Percentiles rank a stretch among this genome's conserved stretches.
phyloP scores from a whole-genome alignment of 2,329 filamentous ascomycete genomes.

The Fusarium gaditjirri region DNA sequence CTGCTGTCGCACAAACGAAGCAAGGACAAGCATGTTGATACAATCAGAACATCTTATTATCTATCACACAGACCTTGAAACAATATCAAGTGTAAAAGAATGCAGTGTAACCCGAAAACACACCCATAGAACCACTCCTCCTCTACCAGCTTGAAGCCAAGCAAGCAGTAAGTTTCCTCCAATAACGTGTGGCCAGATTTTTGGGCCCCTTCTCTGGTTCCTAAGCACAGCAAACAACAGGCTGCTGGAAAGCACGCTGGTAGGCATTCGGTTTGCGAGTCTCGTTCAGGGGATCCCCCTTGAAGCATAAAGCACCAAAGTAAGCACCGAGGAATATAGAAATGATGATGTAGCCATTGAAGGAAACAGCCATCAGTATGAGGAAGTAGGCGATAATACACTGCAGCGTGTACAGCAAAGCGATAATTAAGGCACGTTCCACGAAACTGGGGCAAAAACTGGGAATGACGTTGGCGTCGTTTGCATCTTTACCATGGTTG shows the following conservation, averaged over 20 bases:
- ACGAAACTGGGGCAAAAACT: slow-evolving; percentile 66
- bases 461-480: slow-evolving; percentile 37
- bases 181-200: not conserved
- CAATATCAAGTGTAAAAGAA: not conserved
- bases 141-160: not conserved
- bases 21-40: not conserved
- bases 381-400: slow-evolving; percentile 82
- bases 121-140: too few relatives aligned
- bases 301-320: slow-evolving; percentile 77
- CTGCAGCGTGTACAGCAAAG: slow-evolving; percentile 74
- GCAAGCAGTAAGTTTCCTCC: not conserved
- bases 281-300: slow-evolving; percentile 68
- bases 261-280: slow-evolving; percentile 49
- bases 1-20: not conserved
- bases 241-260: slow-evolving; percentile 50
- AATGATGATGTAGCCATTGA: slow-evolving; percentile 80
- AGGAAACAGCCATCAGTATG: slow-evolving; percentile 71
- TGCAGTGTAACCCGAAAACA: not conserved
- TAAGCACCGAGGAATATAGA: slow-evolving; percentile 83
- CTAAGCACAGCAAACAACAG: slow-evolving; percentile 56
- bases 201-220: too few relatives aligned
- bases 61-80: not conserved
- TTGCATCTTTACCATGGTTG: slow-evolving; percentile 39
- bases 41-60: not conserved
- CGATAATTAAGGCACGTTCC: slow-evolving; percentile 75